Evolutionary conservation across 2,329 filamentous ascomycete species (phyloP).

Genomic region (Neofusicoccum kwambonambiense): DNA sequence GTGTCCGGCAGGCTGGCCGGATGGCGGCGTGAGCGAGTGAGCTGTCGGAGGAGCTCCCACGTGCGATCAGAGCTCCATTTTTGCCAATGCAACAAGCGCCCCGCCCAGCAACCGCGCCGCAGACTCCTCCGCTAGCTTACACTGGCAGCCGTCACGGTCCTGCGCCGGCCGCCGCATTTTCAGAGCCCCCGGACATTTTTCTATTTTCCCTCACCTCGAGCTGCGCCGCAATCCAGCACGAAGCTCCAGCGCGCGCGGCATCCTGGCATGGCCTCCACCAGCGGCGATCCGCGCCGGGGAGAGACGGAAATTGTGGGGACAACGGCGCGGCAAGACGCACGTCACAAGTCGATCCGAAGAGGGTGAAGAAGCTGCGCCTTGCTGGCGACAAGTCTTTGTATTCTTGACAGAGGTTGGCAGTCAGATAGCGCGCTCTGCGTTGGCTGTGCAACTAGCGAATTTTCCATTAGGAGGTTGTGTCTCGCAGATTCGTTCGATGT

Average conservation of each 20-base stretch:
- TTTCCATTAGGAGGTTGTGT: too few relatives aligned
- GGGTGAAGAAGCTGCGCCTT: not conserved
- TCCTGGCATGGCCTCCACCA: not conserved
- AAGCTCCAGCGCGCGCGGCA: not conserved
- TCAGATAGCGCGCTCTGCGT: not conserved
- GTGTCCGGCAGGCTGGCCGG: not conserved
- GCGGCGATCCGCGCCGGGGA: not conserved
- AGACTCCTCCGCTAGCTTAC: not conserved
- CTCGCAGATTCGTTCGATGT: too few relatives aligned
- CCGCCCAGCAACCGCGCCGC: conserved; percentile 2
- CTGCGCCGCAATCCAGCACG: not conserved
- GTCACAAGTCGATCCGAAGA: not conserved
- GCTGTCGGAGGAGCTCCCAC: conserved; percentile 7
- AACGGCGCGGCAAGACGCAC: not conserved
- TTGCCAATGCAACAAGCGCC: not conserved
- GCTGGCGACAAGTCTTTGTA: not conserved
- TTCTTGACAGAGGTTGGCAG: not conserved
- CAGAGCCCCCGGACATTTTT: not conserved
- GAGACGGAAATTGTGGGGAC: not conserved
- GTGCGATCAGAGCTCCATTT: conserved; percentile 13
- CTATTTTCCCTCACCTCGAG: not conserved
- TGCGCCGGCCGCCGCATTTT: too few relatives aligned
- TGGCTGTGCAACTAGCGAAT: too few relatives aligned
- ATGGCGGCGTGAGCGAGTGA: not conserved
- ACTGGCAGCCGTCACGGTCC: not conserved